phyloP scores from a whole-genome alignment of 2,329 filamentous ascomycete species.

The Phialophora verrucosa region DNA sequence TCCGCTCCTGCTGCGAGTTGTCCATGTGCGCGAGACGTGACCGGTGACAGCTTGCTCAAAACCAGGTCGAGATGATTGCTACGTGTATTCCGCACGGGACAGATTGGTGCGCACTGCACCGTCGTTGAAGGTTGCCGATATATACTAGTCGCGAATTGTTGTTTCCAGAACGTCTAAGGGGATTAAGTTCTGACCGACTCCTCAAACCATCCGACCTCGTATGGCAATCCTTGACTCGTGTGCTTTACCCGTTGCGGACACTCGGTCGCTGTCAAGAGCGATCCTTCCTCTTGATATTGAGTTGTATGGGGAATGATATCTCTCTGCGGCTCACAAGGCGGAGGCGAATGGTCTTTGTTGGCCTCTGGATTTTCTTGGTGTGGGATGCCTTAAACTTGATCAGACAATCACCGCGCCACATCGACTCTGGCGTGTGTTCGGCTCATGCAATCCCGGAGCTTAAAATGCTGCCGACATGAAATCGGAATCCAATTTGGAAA shows the following conservation, averaged over 20 bases:
- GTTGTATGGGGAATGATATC: background rate
- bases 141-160: background rate
- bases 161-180: too few species aligned
- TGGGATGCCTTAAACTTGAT: constrained; percentile 5
- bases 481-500: background rate
- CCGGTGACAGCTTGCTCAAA: background rate
- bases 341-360: background rate
- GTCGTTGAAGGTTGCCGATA: background rate
- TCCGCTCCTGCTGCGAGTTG: constrained; percentile 5
- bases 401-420: background rate
- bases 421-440: background rate
- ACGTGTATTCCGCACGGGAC: background rate
- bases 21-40: constrained; percentile 4
- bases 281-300: background rate
- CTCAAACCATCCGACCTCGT: too few species aligned
- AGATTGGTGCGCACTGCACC: too few species aligned
- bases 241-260: background rate
- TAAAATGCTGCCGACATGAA: background rate
- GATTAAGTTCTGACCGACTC: background rate
- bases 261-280: background rate
- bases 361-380: background rate
- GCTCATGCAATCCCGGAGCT: background rate
- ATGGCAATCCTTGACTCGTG: too few species aligned
- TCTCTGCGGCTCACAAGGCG: background rate
- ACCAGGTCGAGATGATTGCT: background rate